phyloP scores from a whole-genome alignment of 805 yeast genomes.

The Grigorovia yakushimaensis region DNA sequence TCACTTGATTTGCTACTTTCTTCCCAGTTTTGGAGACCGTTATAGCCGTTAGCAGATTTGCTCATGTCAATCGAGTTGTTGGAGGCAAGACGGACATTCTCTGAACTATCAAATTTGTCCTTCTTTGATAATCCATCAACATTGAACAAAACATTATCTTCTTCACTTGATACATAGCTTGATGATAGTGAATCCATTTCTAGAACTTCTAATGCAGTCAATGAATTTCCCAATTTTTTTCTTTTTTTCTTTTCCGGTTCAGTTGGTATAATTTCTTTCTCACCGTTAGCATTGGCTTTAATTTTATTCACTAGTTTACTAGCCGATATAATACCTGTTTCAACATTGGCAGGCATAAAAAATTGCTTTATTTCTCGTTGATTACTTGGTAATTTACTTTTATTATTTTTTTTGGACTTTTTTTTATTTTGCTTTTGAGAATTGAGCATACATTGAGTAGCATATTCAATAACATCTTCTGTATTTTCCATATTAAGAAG shows the following conservation, averaged over 20 bases:
- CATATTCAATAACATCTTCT: constrained; percentile 58
- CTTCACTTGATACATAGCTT: neutral
- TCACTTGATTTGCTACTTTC: no score
- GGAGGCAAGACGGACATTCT: no score
- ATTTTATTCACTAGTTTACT: constrained; percentile 35
- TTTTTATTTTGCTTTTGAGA: constrained; percentile 12
- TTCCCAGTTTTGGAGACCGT: no score
- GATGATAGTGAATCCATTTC: constrained; percentile 11
- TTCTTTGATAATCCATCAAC: no score
- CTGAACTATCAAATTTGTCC: no score
- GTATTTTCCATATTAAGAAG: constrained; percentile 45
- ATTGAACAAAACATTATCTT: no score
- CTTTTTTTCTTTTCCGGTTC: neutral
- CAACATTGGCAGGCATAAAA: constrained; percentile 67
- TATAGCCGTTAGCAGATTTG: no score
- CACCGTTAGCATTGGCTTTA: neutral
- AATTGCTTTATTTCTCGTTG: constrained; percentile 35
- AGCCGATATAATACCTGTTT: constrained; percentile 52
- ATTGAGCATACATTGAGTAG: constrained; percentile 53
- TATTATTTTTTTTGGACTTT: constrained; percentile 6
- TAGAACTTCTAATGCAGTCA: constrained; percentile 8
- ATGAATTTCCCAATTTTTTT: neutral
- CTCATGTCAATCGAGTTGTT: no score
- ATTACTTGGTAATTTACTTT: constrained; percentile 1
- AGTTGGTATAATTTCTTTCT: neutral